Percentiles rank a stretch among this genome's conserved stretches.
phyloP scores from a whole-genome alignment of 495 filamentous ascomycete species.

The Penicillium egyptiacum region DNA sequence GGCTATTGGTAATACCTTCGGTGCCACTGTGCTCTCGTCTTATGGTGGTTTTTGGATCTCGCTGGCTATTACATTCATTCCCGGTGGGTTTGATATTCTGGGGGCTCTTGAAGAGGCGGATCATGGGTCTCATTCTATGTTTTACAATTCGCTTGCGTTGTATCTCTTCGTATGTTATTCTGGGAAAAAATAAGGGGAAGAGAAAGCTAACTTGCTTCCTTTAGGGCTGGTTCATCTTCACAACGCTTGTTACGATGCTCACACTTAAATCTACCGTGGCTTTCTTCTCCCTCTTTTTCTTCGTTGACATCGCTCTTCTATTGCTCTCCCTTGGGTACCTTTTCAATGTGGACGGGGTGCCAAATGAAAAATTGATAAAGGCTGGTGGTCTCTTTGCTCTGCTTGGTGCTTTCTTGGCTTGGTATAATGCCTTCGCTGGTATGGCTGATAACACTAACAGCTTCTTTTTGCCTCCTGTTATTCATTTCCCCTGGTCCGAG shows the following conservation, averaged over 20 bases:
- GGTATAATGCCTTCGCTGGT: slow-evolving; percentile 91
- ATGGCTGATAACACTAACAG: slow-evolving; percentile 75
- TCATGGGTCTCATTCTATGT: slow-evolving; percentile 39
- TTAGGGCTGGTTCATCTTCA: slow-evolving; percentile 90
- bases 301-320: slow-evolving; percentile 80
- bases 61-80: slow-evolving; percentile 77
- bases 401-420: slow-evolving; percentile 78
- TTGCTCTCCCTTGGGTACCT: slow-evolving; percentile 71
- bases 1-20: slow-evolving; percentile 91
- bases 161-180: slow-evolving; percentile 63
- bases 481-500: slow-evolving; percentile 89
- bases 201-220: background rate
- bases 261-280: slow-evolving; percentile 86
- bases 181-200: background rate
- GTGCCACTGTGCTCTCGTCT: slow-evolving; percentile 89
- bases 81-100: slow-evolving; percentile 62
- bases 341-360: slow-evolving; percentile 36
- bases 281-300: slow-evolving; percentile 88
- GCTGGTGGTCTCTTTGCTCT: slow-evolving; percentile 81
- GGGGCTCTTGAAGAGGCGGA: slow-evolving; percentile 45
- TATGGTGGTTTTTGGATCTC: slow-evolving; percentile 96
- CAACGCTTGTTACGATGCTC: slow-evolving; percentile 72
- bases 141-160: slow-evolving; percentile 69
- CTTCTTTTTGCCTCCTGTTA: slow-evolving; percentile 86
- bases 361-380: slow-evolving; percentile 54